These are phyloP conservation scores for Sclerotinia trifoliorum DNA, from an alignment of 2,329 filamentous ascomycete species.

Conservation along the genomic window DNA sequence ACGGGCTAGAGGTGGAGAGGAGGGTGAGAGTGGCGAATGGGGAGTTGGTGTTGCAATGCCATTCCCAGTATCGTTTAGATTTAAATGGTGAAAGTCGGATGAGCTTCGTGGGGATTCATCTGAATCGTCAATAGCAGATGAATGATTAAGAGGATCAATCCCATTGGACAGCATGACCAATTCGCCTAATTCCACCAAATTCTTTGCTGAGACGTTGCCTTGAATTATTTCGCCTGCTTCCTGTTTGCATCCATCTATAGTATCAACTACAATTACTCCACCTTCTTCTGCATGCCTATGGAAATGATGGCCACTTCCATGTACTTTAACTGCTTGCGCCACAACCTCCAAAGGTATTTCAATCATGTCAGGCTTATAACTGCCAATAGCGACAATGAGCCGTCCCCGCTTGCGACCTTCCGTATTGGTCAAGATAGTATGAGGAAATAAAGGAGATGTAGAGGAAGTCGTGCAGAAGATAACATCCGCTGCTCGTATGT, in stretches of 20 bases:
- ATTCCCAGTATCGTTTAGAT: background rate
- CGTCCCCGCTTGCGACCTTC: conserved; percentile 69
- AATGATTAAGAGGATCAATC: conserved; percentile 22
- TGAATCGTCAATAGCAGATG: conserved; percentile 26
- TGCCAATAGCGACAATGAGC: conserved; percentile 71
- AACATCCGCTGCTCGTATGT: conserved; percentile 70
- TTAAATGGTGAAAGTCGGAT: background rate
- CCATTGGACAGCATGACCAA: conserved; percentile 58
- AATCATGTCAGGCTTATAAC: conserved; percentile 69
- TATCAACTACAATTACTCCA: conserved; percentile 70
- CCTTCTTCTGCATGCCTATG: conserved; percentile 66
- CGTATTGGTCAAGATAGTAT: conserved; percentile 65
- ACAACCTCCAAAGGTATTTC: conserved; percentile 80
- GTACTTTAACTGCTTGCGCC: conserved; percentile 57
- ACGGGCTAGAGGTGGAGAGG: background rate
- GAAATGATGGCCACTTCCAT: conserved; percentile 56
- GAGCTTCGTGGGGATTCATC: conserved; percentile 19
- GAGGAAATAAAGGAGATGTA: conserved; percentile 71
- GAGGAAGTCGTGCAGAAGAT: conserved; percentile 89
- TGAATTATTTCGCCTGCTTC: conserved; percentile 87
- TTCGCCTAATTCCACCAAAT: conserved; percentile 86
- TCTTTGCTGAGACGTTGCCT: conserved; percentile 67
- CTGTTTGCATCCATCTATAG: conserved; percentile 67
- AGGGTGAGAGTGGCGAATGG: background rate
- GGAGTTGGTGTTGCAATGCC: conserved; percentile 10